A percentile compares a stretch with the other conserved stretches of the same genome.
Evolutionary conservation across 345 rosid species (phyloP).

Genomic region (Aethionema arabicum): DNA sequence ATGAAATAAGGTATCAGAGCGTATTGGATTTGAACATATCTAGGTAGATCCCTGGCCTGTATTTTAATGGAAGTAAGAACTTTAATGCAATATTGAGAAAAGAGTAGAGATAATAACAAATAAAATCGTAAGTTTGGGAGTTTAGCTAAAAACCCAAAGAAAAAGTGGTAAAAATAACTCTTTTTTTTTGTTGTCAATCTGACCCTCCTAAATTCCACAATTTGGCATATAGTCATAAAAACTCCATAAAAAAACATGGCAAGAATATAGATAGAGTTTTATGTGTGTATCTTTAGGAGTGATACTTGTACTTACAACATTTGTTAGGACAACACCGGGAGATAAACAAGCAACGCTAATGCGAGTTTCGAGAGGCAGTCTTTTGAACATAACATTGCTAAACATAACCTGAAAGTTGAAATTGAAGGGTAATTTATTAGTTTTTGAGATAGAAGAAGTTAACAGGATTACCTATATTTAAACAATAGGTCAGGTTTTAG

Average conservation of each 20-base stretch:
- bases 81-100: neutral
- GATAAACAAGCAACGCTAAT: conserved; percentile 74
- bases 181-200: too few relatives aligned
- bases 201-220: neutral
- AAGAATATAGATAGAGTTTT: too few relatives aligned
- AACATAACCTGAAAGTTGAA: conserved; percentile 67
- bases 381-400: conserved; percentile 71
- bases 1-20: conserved; percentile 79
- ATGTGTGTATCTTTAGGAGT: neutral
- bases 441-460: conserved; percentile 10
- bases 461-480: neutral
- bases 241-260: neutral
- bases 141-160: too few relatives aligned
- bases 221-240: neutral
- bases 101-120: too few relatives aligned
- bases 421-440: conserved; percentile 14
- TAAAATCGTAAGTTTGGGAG: too few relatives aligned
- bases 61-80: conserved; percentile 15
- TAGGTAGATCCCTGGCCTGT: conserved; percentile 91
- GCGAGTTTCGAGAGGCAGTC: conserved; percentile 74
- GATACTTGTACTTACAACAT: conserved; percentile 62
- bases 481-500: neutral
- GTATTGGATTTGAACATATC: conserved; percentile 66
- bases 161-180: too few relatives aligned
- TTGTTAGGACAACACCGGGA: conserved; percentile 81